These are phyloP conservation scores for Salix viminalis DNA, from an alignment of 345 rosid species.

Conservation along the genomic window DNA sequence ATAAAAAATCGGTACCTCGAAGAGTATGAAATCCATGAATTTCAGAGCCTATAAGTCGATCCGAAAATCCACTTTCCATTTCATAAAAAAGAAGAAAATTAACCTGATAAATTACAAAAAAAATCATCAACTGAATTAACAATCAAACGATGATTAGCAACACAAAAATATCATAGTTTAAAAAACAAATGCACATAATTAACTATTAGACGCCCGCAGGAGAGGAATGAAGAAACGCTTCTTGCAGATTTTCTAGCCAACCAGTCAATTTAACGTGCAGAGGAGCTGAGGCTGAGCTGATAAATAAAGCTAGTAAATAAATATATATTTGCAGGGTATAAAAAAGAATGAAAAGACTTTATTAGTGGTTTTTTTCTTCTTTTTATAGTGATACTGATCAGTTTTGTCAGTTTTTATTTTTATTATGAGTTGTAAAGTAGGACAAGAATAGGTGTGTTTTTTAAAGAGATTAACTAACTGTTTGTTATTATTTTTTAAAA, in stretches of 20 bases:
- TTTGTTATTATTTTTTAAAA: too few species aligned
- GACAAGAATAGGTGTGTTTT: too few species aligned
- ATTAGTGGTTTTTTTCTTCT: not conserved
- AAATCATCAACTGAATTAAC: not conserved
- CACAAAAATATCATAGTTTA: not conserved
- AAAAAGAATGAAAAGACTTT: not conserved
- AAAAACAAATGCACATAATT: not conserved
- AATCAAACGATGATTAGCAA: not conserved
- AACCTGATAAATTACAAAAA: not conserved
- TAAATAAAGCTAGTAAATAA: not conserved
- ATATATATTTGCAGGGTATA: not conserved
- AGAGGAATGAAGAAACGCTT: not conserved
- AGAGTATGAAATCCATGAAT: constrained; percentile 87
- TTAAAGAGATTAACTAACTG: too few species aligned
- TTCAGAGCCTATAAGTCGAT: constrained; percentile 59
- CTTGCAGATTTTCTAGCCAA: not conserved
- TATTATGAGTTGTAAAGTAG: not conserved
- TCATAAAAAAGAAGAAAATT: not conserved
- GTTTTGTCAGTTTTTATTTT: not conserved
- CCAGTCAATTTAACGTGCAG: not conserved
- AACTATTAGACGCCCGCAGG: not conserved
- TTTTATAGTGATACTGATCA: not conserved
- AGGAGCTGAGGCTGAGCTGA: not conserved
- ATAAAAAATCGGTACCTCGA: constrained; percentile 38
- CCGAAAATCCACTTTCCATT: constrained; percentile 41